phyloP scores from a whole-genome alignment of 139 green algal genomes.

The Micractinium sp. region DNA sequence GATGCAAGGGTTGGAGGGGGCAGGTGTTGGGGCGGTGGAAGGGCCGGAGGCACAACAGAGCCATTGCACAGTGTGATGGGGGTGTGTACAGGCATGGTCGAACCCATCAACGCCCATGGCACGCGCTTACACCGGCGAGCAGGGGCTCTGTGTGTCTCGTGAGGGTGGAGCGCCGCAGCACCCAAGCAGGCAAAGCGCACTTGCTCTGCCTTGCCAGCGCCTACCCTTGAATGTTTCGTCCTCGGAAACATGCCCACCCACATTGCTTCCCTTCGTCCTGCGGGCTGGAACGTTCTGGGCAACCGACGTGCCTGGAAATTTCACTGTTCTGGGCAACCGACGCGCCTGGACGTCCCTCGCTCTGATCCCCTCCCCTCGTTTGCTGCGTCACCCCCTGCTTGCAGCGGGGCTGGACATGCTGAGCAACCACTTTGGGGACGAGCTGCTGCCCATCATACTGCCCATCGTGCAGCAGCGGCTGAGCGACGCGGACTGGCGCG shows the following conservation, averaged over 20 bases:
- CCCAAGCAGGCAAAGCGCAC: not conserved
- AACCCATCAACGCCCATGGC: not conserved
- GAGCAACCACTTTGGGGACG: conserved; percentile 78
- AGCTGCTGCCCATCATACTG: conserved; percentile 91
- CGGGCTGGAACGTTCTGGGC: too few relatives aligned
- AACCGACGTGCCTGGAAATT: too few relatives aligned
- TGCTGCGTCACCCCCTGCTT: not conserved
- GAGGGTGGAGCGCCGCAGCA: too few relatives aligned
- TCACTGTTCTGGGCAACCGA: too few relatives aligned
- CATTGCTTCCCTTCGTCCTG: too few relatives aligned
- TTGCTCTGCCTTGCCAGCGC: not conserved
- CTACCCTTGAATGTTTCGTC: too few relatives aligned
- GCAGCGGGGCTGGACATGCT: conserved; percentile 92
- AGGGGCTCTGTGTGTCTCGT: too few relatives aligned
- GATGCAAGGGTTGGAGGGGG: not conserved
- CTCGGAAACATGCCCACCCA: too few relatives aligned
- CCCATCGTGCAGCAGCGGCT: conserved; percentile 88
- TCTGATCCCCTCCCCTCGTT: not conserved
- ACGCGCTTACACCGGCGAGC: too few relatives aligned
- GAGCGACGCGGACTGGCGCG: conserved; percentile 22
- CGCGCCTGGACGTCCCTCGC: not conserved
- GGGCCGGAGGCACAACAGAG: too few relatives aligned
- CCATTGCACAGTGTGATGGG: not conserved
- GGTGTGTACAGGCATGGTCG: not conserved
- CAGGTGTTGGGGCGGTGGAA: not conserved